Evolutionary conservation across 208 protist genomes (phyloP), one percentile per base, ranked within the genome.

Genomic region (Leishmania martiniquensis): DNA sequence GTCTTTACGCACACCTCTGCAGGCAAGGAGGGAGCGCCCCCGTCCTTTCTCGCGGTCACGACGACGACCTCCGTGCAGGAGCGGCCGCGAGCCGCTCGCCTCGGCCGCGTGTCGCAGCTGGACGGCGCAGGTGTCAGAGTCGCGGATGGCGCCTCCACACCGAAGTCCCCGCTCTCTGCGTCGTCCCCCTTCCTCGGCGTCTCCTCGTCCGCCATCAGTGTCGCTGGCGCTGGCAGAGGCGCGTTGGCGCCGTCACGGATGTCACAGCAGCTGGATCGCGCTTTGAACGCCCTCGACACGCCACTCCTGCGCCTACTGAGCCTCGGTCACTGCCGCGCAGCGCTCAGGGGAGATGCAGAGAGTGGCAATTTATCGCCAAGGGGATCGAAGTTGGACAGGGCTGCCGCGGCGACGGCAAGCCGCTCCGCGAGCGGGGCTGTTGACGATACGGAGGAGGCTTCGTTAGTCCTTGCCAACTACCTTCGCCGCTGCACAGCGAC

Each of bases 301-400:
- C 84, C 84, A 12, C 84, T 88, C 44, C 72, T 88, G 67, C 66
- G 62, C 4, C 76, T 85, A 4, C 80, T 85, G 34, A 75, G 51
- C 20, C 39, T 76, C 68, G 66, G 7, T 32, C 57, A 49, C 10
- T 10, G 55, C 37, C 37, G 60, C 32, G 37, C 60, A 67, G 20
- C 60, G 60, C 60, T 9, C 4, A 52, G 32, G 4, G 25, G 45
- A 44, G 32, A 37, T 6, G 29, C 12, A 44, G 32, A 45, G 6
- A 32, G 54, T 34, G 60, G 45, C 10, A 13, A n/a, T 4, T 10
- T 15, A 51, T 55, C 60, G 22, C 17, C n/a, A 34, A 49, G 29
- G 60, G 49, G 29, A 29, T 9, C 57, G 65, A 49, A 32, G 49
- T 44, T 44, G 37, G 10, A 34, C 60, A 67, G 37, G 32, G 37